These are phyloP conservation scores for Leccinum uliginosum DNA, from an alignment of 768 basidiomycete genomes.

Conservation along the genomic window DNA sequence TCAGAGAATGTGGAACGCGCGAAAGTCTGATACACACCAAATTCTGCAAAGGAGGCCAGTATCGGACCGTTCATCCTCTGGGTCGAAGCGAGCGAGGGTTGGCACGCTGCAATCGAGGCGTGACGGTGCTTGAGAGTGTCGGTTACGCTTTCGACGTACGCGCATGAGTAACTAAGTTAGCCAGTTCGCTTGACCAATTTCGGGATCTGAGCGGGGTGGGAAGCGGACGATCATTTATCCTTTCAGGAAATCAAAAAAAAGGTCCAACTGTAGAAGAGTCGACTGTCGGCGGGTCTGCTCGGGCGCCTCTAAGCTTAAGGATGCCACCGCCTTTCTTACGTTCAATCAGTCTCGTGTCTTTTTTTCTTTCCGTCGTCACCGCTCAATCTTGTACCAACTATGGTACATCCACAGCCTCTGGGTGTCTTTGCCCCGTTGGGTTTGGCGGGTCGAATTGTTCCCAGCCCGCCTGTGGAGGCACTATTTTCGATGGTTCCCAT, in stretches of 20 bases:
- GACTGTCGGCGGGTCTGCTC: no score
- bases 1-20: slow-evolving; percentile 3
- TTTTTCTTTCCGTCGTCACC: slow-evolving; percentile 8
- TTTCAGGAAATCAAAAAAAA: no score
- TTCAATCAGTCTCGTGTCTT: background rate
- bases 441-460: slow-evolving; percentile 72
- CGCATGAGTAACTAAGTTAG: no score
- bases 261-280: no score
- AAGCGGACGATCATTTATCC: no score
- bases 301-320: no score
- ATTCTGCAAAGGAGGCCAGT: slow-evolving; percentile 95
- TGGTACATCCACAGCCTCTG: slow-evolving; percentile 18
- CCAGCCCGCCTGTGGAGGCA: slow-evolving; percentile 73
- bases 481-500: slow-evolving; percentile 66
- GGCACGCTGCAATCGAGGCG: no score
- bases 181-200: no score
- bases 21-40: slow-evolving; percentile 61
- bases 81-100: slow-evolving; percentile 58
- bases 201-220: no score
- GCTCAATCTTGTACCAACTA: slow-evolving; percentile 29
- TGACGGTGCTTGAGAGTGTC: slow-evolving; percentile 67
- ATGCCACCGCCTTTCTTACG: no score
- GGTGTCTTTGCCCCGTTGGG: slow-evolving; percentile 76
- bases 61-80: slow-evolving; percentile 93
- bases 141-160: slow-evolving; percentile 73